Percentiles rank a stretch among this genome's conserved stretches.
phyloP scores from a whole-genome alignment of 2,329 filamentous ascomycete genomes.

The Nemania sp. region DNA sequence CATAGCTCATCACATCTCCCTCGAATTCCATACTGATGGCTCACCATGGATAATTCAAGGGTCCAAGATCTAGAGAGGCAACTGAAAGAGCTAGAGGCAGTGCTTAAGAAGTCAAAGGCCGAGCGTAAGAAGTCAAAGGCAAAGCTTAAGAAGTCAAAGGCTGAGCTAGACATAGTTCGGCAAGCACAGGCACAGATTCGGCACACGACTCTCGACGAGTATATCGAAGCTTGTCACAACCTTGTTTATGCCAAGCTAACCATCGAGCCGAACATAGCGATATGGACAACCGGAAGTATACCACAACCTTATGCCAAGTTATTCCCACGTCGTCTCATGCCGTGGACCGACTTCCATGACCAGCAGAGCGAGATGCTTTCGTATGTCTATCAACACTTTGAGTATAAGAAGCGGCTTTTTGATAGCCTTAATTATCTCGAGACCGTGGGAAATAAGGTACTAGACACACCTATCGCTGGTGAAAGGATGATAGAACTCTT shows the following conservation, averaged over 20 bases:
- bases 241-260: constrained; percentile 44
- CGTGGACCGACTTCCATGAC: constrained; percentile 50
- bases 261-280: constrained; percentile 44
- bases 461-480: constrained; percentile 38
- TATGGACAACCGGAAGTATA: constrained; percentile 29
- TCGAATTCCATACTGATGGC: no score
- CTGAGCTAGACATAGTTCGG: no score
- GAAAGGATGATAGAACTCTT: constrained; percentile 51
- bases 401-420: constrained; percentile 44
- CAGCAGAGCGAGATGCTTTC: constrained; percentile 41
- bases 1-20: no score
- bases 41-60: no score
- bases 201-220: constrained; percentile 50
- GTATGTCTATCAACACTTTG: constrained; percentile 42
- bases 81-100: no score
- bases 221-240: constrained; percentile 49
- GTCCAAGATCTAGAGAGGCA: no score
- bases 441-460: constrained; percentile 43
- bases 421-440: constrained; percentile 44
- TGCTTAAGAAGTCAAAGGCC: no score
- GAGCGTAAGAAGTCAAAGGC: no score
- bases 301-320: constrained; percentile 48
- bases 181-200: no score
- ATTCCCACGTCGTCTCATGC: constrained; percentile 48
- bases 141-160: no score